Evolutionary conservation across 2,329 filamentous ascomycete species (phyloP).

Genomic region (Endothia cerciana): DNA sequence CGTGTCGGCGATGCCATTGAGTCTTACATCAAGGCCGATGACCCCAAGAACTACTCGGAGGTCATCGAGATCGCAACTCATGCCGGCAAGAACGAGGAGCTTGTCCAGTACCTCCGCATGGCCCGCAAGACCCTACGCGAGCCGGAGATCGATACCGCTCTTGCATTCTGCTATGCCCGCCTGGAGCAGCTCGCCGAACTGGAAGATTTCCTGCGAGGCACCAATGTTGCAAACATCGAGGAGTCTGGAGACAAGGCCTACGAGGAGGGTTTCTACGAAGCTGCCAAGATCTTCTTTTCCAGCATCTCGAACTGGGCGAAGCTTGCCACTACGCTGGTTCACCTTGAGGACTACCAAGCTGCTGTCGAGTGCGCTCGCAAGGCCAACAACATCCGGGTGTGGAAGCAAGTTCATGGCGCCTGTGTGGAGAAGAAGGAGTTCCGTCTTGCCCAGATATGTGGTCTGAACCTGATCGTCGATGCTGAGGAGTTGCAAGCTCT

Average conservation of each 20-base stretch:
- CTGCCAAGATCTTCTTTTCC: slow-evolving; percentile 97
- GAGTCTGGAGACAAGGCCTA: slow-evolving; percentile 98
- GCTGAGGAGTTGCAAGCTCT: slow-evolving; percentile 92
- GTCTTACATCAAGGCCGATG: slow-evolving; percentile 93
- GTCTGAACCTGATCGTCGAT: slow-evolving; percentile 96
- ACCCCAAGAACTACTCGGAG: slow-evolving; percentile 90
- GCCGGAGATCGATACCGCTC: slow-evolving; percentile 86
- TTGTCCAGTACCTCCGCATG: slow-evolving; percentile 97
- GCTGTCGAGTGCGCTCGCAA: slow-evolving; percentile 97
- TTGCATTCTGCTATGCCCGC: slow-evolving; percentile 92
- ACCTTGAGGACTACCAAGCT: slow-evolving; percentile 94
- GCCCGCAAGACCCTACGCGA: slow-evolving; percentile 95
- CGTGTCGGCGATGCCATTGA: slow-evolving; percentile 91
- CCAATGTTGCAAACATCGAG: slow-evolving; percentile 95
- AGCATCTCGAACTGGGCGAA: slow-evolving; percentile 99
- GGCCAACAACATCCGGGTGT: slow-evolving; percentile 98
- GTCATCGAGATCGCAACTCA: slow-evolving; percentile 95
- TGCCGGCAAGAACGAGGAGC: slow-evolving; percentile 95
- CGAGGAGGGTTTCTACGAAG: slow-evolving; percentile 89
- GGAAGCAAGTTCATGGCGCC: slow-evolving; percentile 97
- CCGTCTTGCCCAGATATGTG: slow-evolving; percentile 96
- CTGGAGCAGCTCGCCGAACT: slow-evolving; percentile 90
- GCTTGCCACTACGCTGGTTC: slow-evolving; percentile 95
- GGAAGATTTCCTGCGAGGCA: slow-evolving; percentile 91
- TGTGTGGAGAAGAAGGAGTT: slow-evolving; percentile 99